phyloP scores from a whole-genome alignment of 1,284 basidiomycete species.

The Puccinia coronata region DNA sequence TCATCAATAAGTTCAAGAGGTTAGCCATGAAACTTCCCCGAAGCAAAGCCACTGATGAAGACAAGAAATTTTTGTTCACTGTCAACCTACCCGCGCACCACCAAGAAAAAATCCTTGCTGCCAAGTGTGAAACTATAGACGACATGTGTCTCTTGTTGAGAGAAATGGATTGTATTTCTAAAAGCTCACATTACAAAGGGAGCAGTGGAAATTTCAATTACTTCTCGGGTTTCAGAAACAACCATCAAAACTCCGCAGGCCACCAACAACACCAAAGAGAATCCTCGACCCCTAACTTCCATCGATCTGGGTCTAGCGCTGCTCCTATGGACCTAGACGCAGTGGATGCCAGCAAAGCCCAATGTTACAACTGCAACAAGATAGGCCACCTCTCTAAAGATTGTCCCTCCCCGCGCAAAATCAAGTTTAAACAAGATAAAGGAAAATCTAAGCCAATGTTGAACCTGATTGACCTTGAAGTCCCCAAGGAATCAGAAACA shows the following conservation, averaged over 20 bases:
- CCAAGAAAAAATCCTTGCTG: neutral
- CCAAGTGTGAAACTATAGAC: neutral
- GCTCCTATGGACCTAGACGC: conserved; percentile 32
- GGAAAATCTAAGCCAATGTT: neutral
- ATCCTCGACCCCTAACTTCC: no score
- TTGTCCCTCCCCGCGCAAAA: neutral
- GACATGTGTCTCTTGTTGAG: neutral
- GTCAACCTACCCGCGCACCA: neutral
- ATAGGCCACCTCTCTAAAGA: conserved; percentile 30
- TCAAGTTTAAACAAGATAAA: neutral
- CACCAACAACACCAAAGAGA: no score
- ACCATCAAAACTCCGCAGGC: no score
- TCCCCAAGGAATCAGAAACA: neutral
- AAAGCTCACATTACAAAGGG: neutral
- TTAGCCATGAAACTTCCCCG: neutral
- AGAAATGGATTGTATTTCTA: neutral
- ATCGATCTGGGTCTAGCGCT: neutral
- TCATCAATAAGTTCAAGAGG: conserved; percentile 8
- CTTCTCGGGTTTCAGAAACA: no score
- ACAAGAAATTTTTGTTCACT: neutral
- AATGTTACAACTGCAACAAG: conserved; percentile 36
- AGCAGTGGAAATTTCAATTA: neutral
- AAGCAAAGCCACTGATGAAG: neutral
- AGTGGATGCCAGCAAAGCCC: no score
- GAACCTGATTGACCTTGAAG: neutral